phyloP scores from a whole-genome alignment of 1,284 basidiomycete species.

The Leccinum colubrinum region DNA sequence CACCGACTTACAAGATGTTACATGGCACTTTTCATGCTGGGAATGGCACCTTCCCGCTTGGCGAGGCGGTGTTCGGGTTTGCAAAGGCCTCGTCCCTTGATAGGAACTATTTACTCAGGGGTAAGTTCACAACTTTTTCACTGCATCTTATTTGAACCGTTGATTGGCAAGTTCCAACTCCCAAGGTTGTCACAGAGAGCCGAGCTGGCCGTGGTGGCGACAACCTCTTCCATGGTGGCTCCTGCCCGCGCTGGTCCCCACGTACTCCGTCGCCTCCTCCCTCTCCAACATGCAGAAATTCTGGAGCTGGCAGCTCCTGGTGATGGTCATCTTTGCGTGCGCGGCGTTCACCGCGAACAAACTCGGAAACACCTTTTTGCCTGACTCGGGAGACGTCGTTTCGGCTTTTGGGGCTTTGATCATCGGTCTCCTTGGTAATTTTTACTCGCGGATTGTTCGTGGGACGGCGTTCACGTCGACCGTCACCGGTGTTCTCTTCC shows the following conservation, averaged over 20 bases:
- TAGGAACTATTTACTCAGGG: constrained; percentile 50
- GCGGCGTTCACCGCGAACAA: constrained; percentile 72
- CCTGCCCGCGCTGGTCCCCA: constrained; percentile 73
- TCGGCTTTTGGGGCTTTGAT: constrained; percentile 80
- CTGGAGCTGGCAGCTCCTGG: constrained; percentile 64
- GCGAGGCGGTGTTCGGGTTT: constrained; percentile 65
- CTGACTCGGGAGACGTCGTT: constrained; percentile 56
- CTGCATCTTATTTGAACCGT: neutral
- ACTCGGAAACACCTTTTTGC: constrained; percentile 46
- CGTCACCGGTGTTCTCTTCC: constrained; percentile 84
- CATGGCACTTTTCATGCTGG: constrained; percentile 63
- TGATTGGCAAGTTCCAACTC: neutral
- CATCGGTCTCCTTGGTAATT: constrained; percentile 78
- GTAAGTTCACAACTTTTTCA: constrained; percentile 27
- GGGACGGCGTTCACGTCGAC: constrained; percentile 87
- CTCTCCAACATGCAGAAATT: constrained; percentile 75
- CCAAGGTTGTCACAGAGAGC: constrained; percentile 70
- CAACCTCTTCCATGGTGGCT: constrained; percentile 78
- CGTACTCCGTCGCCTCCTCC: constrained; percentile 78
- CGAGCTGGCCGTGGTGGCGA: constrained; percentile 73
- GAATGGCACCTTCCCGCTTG: constrained; percentile 49
- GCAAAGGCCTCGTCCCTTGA: constrained; percentile 43
- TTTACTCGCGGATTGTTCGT: constrained; percentile 74
- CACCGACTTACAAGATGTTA: constrained; percentile 43
- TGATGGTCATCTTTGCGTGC: constrained; percentile 82